Percentiles rank a stretch among this genome's conserved stretches.
These are phyloP conservation scores for Aspergillus aculeatinus DNA, from an alignment of 2,329 filamentous ascomycete species.

Conservation along the genomic window DNA sequence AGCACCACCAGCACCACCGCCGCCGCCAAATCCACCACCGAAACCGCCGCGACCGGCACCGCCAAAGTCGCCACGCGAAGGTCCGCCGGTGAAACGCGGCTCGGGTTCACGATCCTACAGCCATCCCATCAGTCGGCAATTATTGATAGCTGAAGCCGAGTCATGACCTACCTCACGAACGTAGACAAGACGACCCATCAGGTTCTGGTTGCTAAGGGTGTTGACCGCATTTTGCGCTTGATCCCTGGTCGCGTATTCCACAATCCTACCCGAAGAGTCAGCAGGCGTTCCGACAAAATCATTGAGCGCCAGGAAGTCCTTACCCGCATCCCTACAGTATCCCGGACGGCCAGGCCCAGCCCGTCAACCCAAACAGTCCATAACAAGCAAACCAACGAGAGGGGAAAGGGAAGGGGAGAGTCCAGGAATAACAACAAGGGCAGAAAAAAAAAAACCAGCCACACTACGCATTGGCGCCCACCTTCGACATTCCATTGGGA, in stretches of 20 bases:
- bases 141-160: background rate
- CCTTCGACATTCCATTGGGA: constrained; percentile 99
- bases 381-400: constrained; percentile 59
- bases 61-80: constrained; percentile 63
- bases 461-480: constrained; percentile 91
- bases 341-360: constrained; percentile 83
- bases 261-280: constrained; percentile 66
- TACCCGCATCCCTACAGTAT: constrained; percentile 99
- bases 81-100: constrained; percentile 85
- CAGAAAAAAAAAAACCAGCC: constrained; percentile 70
- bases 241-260: constrained; percentile 99
- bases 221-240: constrained; percentile 97
- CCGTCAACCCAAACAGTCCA: constrained; percentile 98
- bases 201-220: constrained; percentile 97
- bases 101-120: constrained; percentile 91
- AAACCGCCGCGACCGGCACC: constrained; percentile 55
- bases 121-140: constrained; percentile 11
- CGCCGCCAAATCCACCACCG: constrained; percentile 53
- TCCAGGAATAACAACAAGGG: constrained; percentile 57
- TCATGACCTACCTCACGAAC: constrained; percentile 76
- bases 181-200: constrained; percentile 98
- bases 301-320: constrained; percentile 41
- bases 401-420: constrained; percentile 47
- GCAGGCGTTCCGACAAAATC: constrained; percentile 2
- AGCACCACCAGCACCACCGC: constrained; percentile 38